Base-by-base conservation (phyloP, 2,329 filamentous ascomycete genomes). In the Cryphonectria naterciae region DNA sequence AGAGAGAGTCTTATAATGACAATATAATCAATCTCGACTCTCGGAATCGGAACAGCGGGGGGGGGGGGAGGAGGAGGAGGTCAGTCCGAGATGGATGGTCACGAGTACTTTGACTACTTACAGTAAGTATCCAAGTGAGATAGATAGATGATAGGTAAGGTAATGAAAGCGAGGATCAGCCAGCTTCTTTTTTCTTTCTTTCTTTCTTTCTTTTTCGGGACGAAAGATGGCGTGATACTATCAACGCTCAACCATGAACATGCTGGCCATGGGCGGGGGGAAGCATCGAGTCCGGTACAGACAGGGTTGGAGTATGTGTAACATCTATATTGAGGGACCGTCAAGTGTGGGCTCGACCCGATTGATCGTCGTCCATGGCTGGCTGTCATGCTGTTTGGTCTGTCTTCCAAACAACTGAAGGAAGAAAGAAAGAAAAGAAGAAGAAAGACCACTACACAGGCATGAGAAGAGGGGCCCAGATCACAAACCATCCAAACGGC, bases 261-360 rank as follows among this genome's bases (percentile, higher is more conserved):
- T 37, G 15, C 32, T n/a, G 19, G 32, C 19, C 5, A 32, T 32
- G 32, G 19, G 32, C 19, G 0, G 32, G 1, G 32, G 32, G 4
- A 39, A n/a, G 19, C 58, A 61, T 58, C 54, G 39, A n/a, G 35
- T 39, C 19, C 35, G 56, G 35, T 35, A 61, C 32, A 11, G 58
- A 61, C 1, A 35, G 35, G 35, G 58, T 61, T 22, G 17, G 58
- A 19, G 22, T 49, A n/a, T 25, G 22, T 61, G 58, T 35, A 19
- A 35, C 58, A 61, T 39, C 17, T 61, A 39, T 22, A 61, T 61
- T 61, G 58, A 35, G 32, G 58, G 32, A n/a, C 58, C 17, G 58
- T 39, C 32, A 39, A 39, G 19, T 39, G 32, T 61, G 58, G 58
- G 61, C 39, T 63, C n/a, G 37, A n/a, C 37, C 5, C n/a, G 35